Conservation (phyloP, 2,329 filamentous ascomycete genomes). For the Phaeosphaeria sp. region DNA sequence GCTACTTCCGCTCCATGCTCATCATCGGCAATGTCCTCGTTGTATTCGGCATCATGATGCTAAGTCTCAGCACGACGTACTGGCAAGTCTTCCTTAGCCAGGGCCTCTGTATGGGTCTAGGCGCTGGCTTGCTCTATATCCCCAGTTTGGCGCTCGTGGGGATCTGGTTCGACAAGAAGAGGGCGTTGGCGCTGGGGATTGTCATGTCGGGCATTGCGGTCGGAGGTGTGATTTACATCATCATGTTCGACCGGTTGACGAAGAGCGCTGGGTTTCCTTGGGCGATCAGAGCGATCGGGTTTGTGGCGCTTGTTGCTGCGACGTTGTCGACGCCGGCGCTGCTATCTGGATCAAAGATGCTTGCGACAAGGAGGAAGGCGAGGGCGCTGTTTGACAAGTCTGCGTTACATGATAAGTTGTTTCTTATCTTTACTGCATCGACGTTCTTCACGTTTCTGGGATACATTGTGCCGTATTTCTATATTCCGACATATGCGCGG, state of each 20-base stretch:
- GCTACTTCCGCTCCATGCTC: slow-evolving; percentile 55
- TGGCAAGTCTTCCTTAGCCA: slow-evolving; percentile 64
- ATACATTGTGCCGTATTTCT: slow-evolving; percentile 49
- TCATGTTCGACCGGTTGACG: slow-evolving; percentile 43
- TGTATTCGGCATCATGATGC: slow-evolving; percentile 70
- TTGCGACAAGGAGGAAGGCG: slow-evolving; percentile 37
- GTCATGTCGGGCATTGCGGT: slow-evolving; percentile 50
- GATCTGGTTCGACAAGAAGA: slow-evolving; percentile 44
- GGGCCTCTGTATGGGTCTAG: slow-evolving; percentile 57
- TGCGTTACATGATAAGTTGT: slow-evolving; percentile 42
- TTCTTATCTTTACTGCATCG: slow-evolving; percentile 44
- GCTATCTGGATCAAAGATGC: slow-evolving; percentile 36
- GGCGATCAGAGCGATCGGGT: slow-evolving; percentile 46
- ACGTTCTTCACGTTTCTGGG: slow-evolving; percentile 46
- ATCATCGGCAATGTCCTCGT: slow-evolving; percentile 58
- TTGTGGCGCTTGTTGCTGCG: slow-evolving; percentile 39
- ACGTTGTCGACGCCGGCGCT: slow-evolving; percentile 45
- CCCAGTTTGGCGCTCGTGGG: slow-evolving; percentile 47
- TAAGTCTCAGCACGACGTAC: slow-evolving; percentile 61
- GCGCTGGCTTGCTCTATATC: slow-evolving; percentile 46
- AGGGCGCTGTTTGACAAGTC: slow-evolving; percentile 43
- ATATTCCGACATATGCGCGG: slow-evolving; percentile 44
- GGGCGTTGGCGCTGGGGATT: slow-evolving; percentile 44
- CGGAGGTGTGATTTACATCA: slow-evolving; percentile 46
- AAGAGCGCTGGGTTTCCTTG: slow-evolving; percentile 41